These are phyloP conservation scores for Mycocentrospora acerina DNA, from an alignment of 2,329 filamentous ascomycete genomes.

Conservation along the genomic window DNA sequence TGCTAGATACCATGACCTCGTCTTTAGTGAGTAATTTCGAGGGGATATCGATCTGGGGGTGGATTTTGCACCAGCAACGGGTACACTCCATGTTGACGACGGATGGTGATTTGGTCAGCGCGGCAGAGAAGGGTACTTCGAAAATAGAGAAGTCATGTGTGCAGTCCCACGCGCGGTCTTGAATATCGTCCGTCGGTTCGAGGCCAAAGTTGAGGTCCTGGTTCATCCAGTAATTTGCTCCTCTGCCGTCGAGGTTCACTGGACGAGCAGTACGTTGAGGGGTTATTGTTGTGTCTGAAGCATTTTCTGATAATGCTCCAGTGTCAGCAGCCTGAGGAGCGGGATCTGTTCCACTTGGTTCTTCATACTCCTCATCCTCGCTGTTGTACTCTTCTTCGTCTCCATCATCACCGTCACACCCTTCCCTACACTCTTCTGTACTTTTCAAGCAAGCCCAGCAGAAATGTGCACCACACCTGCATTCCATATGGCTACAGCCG, in stretches of 20 bases:
- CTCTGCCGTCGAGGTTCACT: conserved; percentile 39
- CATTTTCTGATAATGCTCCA: not conserved
- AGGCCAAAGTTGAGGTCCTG: conserved; percentile 37
- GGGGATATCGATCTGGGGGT: conserved; percentile 23
- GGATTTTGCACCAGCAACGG: conserved; percentile 29
- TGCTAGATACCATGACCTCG: not conserved
- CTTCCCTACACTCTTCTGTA: conserved; percentile 34
- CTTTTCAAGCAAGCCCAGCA: conserved; percentile 49
- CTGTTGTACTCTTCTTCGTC: conserved; percentile 25
- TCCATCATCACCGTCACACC: conserved; percentile 18
- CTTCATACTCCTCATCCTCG: conserved; percentile 13
- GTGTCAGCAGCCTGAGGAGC: conserved; percentile 1
- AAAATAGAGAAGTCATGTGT: conserved; percentile 22
- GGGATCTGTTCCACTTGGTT: conserved; percentile 23
- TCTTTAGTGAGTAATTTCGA: conserved; percentile 1
- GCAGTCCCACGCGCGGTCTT: conserved; percentile 29
- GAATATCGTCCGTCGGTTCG: conserved; percentile 34
- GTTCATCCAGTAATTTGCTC: conserved; percentile 31
- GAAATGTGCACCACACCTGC: conserved; percentile 53
- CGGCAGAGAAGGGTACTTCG: conserved; percentile 14
- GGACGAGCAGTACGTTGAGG: conserved; percentile 6
- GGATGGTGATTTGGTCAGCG: conserved; percentile 6
- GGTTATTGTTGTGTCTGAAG: conserved; percentile 1
- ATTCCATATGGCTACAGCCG: conserved; percentile 53
- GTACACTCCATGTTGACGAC: conserved; percentile 29